These are phyloP conservation scores for Amborella trichopoda DNA, from an alignment of 164 flowering plant species.

Conservation along the genomic window DNA sequence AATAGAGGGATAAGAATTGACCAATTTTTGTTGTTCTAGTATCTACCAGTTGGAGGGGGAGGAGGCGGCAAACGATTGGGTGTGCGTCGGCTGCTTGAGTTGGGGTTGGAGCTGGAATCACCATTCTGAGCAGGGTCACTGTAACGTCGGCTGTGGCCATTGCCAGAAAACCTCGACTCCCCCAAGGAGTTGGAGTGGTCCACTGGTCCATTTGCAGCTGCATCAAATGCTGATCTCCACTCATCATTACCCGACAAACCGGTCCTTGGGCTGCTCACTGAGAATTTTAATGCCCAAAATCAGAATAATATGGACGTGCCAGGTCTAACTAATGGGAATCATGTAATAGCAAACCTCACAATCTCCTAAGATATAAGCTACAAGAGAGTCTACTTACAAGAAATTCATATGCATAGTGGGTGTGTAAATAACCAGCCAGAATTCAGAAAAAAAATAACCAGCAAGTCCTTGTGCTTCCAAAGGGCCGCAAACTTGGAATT, in stretches of 20 bases:
- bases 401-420: too few relatives aligned
- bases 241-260: slow-evolving; percentile 59
- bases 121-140: slow-evolving; percentile 75
- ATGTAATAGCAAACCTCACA: too few relatives aligned
- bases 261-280: slow-evolving; percentile 79
- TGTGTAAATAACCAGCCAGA: too few relatives aligned
- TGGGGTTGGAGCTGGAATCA: slow-evolving; percentile 38
- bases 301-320: too few relatives aligned
- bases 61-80: slow-evolving; percentile 84
- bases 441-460: too few relatives aligned
- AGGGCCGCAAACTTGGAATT: too few relatives aligned
- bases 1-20: slow-evolving; percentile 12
- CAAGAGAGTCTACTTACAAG: too few relatives aligned
- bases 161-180: slow-evolving; percentile 33
- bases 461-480: too few relatives aligned
- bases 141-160: slow-evolving; percentile 64
- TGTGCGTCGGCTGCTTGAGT: slow-evolving; percentile 69
- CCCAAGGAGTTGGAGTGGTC: slow-evolving; percentile 19
- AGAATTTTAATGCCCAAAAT: not conserved
- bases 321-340: not conserved
- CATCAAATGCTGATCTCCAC: slow-evolving; percentile 88
- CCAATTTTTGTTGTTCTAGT: slow-evolving; percentile 19
- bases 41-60: slow-evolving; percentile 63
- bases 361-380: too few relatives aligned
- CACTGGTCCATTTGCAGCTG: slow-evolving; percentile 69